These are phyloP conservation scores for Apophysomyces trapeziformis DNA, from an alignment of 371 early-diverging fungal genomes.

Conservation along the genomic window DNA sequence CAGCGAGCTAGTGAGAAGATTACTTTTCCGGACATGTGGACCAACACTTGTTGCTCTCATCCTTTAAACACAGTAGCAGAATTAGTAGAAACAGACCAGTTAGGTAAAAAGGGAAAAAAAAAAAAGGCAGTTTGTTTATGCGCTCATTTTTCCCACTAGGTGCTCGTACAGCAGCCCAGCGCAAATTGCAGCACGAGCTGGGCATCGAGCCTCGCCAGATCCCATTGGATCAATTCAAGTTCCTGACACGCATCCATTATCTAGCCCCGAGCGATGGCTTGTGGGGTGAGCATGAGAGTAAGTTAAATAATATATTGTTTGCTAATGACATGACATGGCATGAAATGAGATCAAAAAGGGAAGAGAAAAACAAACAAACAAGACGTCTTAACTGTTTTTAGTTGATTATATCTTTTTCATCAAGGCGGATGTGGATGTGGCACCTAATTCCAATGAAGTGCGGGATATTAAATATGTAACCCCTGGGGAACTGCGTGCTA, in stretches of 20 bases:
- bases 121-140: not conserved
- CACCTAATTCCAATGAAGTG: slow-evolving; percentile 86
- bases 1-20: slow-evolving; percentile 95
- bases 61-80: slow-evolving; percentile 82
- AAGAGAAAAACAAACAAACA: not conserved
- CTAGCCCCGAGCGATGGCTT: slow-evolving; percentile 85
- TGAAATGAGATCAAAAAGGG: not conserved
- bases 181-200: slow-evolving; percentile 93
- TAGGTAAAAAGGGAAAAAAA: slow-evolving; percentile 36
- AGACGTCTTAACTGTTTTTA: slow-evolving; percentile 28
- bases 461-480: slow-evolving; percentile 78
- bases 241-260: slow-evolving; percentile 92
- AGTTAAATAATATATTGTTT: slow-evolving; percentile 27
- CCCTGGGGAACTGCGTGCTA: slow-evolving; percentile 72
- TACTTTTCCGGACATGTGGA: slow-evolving; percentile 93
- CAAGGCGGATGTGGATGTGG: slow-evolving; percentile 69
- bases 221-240: slow-evolving; percentile 78
- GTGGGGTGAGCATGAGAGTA: slow-evolving; percentile 96
- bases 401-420: slow-evolving; percentile 93
- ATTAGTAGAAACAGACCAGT: slow-evolving; percentile 75
- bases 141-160: slow-evolving; percentile 17
- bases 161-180: slow-evolving; percentile 57
- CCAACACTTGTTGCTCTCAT: slow-evolving; percentile 97
- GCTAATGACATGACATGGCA: not conserved
- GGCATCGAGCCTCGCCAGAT: slow-evolving; percentile 81